Conservation (phyloP, 768 basidiomycete genomes). For the Saitozyma podzolica region DNA sequence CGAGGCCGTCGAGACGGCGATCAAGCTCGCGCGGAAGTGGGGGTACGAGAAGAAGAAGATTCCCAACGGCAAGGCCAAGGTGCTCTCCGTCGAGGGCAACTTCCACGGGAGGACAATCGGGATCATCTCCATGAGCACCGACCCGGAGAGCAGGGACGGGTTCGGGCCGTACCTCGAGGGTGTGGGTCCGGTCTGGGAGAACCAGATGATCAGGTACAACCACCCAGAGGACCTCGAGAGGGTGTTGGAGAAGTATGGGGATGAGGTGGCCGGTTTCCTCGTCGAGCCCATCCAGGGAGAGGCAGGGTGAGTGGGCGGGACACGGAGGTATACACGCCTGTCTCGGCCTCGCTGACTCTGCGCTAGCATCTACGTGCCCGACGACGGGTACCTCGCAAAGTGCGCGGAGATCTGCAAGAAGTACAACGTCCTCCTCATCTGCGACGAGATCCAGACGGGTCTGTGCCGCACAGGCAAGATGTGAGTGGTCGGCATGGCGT, state of each 20-base stretch:
- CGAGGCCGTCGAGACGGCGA: conserved; percentile 94
- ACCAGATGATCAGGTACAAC: conserved; percentile 72
- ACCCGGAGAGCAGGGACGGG: conserved; percentile 79
- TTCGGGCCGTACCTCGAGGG: conserved; percentile 88
- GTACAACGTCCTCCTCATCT: conserved; percentile 92
- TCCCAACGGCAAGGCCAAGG: conserved; percentile 75
- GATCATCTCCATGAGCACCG: conserved; percentile 85
- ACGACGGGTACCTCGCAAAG: conserved; percentile 75
- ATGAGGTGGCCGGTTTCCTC: conserved; percentile 85
- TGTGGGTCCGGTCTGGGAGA: conserved; percentile 73
- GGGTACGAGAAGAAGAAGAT: conserved; percentile 86
- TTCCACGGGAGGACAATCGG: conserved; percentile 94
- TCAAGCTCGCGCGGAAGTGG: conserved; percentile 97
- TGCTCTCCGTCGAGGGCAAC: conserved; percentile 82
- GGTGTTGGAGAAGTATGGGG: conserved; percentile 76
- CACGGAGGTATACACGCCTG: background rate
- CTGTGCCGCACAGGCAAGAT: conserved; percentile 91
- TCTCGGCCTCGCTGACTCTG: background rate
- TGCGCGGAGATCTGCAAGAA: conserved; percentile 83
- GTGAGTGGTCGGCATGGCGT: conserved; percentile 40
- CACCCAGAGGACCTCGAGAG: conserved; percentile 75
- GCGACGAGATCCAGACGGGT: conserved; percentile 98
- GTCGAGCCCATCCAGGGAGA: conserved; percentile 99
- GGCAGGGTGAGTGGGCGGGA: conserved; percentile 69
- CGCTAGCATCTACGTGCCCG: conserved; percentile 83